Conservation (phyloP, 1,284 basidiomycete genomes). For the Malassezia sympodialis region DNA sequence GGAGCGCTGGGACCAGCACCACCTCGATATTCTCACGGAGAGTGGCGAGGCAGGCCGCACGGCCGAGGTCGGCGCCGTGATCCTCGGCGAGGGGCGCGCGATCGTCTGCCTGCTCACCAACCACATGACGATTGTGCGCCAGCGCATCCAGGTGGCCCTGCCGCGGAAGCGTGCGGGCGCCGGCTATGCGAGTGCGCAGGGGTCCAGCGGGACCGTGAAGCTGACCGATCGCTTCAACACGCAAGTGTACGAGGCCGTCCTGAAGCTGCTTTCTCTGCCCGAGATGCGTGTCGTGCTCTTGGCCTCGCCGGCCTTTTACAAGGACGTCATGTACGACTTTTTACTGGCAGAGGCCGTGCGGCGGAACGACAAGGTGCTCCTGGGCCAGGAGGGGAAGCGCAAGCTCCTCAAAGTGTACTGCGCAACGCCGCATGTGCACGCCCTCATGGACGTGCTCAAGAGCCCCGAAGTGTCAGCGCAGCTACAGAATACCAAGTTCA, state of each 20-base stretch:
- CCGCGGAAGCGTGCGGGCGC: constrained; percentile 62
- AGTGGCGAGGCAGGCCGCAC: constrained; percentile 80
- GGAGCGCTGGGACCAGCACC: constrained; percentile 78
- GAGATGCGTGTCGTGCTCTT: constrained; percentile 80
- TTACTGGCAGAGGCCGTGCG: constrained; percentile 49
- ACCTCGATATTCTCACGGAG: constrained; percentile 70
- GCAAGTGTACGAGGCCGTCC: constrained; percentile 74
- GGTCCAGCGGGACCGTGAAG: constrained; percentile 17
- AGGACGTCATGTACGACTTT: constrained; percentile 77
- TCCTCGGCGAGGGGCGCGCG: constrained; percentile 87
- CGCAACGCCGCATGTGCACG: constrained; percentile 88
- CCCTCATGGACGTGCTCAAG: constrained; percentile 82
- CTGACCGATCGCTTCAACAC: constrained; percentile 60
- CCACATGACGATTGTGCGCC: constrained; percentile 88
- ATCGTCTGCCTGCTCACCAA: constrained; percentile 87
- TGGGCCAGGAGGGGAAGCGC: constrained; percentile 58
- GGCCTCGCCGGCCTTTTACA: constrained; percentile 90
- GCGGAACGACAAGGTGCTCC: constrained; percentile 70
- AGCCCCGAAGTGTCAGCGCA: constrained; percentile 62
- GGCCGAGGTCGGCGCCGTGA: constrained; percentile 90
- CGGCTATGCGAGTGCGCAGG: constrained; percentile 28
- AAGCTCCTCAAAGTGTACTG: constrained; percentile 87
- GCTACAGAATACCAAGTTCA: constrained; percentile 94
- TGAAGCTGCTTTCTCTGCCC: constrained; percentile 77
- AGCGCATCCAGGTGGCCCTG: constrained; percentile 78